Evolutionary conservation across 108 stramenopile species (phyloP).

Genomic region (Cyclotella baltica): DNA sequence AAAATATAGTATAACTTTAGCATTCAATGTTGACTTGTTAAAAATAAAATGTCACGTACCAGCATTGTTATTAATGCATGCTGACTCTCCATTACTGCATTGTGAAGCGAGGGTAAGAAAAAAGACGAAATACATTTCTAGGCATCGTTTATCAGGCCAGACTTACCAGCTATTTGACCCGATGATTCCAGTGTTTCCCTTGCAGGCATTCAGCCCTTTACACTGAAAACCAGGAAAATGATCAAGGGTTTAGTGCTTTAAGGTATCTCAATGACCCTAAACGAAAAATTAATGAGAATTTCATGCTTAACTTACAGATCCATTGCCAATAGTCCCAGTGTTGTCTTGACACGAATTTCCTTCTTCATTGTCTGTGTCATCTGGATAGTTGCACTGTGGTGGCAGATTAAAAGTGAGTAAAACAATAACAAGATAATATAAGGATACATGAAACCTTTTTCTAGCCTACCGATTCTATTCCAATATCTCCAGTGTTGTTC

Average conservation of each 20-base stretch:
- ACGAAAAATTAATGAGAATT: too few relatives aligned
- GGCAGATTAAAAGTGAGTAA: background rate
- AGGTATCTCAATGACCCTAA: too few relatives aligned
- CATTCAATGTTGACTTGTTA: too few relatives aligned
- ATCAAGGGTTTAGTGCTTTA: background rate
- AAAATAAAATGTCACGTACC: background rate
- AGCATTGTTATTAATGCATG: slow-evolving; percentile 2
- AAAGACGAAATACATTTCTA: background rate
- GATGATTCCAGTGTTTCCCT: background rate
- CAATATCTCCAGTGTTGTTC: slow-evolving; percentile 3
- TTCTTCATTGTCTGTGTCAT: background rate
- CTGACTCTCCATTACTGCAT: background rate
- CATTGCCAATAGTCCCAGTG: background rate
- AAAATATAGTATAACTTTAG: background rate
- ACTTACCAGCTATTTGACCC: background rate
- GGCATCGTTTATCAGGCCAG: background rate
- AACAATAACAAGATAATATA: background rate
- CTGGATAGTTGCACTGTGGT: background rate
- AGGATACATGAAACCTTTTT: background rate
- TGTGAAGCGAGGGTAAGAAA: too few relatives aligned
- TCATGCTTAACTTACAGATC: background rate
- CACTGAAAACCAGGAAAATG: background rate
- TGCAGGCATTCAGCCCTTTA: background rate
- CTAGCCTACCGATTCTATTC: background rate
- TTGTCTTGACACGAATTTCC: background rate